Evolutionary conservation across 2,329 filamentous ascomycete species (phyloP).

Genomic region (Elsinoe necatrix): DNA sequence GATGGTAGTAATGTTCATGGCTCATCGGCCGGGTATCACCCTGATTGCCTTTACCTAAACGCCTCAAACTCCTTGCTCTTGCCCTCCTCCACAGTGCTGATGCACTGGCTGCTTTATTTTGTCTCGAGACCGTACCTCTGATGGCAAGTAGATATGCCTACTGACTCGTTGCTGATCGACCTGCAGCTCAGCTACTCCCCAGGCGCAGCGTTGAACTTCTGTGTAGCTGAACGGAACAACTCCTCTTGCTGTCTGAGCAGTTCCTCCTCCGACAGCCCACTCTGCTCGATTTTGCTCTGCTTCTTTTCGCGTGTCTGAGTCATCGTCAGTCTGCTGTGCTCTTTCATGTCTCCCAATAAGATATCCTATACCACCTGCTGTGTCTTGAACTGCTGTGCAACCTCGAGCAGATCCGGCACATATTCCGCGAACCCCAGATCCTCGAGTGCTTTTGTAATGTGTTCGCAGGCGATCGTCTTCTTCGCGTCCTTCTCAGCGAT

Average conservation of each 20-base stretch:
- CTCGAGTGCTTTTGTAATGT: slow-evolving; percentile 89
- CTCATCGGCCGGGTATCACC: slow-evolving; percentile 3
- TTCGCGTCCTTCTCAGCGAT: slow-evolving; percentile 98
- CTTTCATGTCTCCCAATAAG: slow-evolving; percentile 4
- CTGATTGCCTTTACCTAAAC: neutral
- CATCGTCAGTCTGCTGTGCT: slow-evolving; percentile 15
- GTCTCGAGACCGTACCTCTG: too few species aligned
- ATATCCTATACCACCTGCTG: slow-evolving; percentile 66
- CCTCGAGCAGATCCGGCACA: slow-evolving; percentile 75
- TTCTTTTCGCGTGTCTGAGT: slow-evolving; percentile 85
- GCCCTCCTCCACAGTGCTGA: neutral
- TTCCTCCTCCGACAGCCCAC: slow-evolving; percentile 84
- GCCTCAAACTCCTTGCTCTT: slow-evolving; percentile 2
- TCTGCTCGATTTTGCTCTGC: slow-evolving; percentile 92
- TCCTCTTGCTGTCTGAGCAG: slow-evolving; percentile 82
- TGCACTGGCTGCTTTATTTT: neutral
- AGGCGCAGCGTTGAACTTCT: slow-evolving; percentile 51
- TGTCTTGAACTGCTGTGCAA: slow-evolving; percentile 86
- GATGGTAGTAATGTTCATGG: slow-evolving; percentile 6
- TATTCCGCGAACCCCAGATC: slow-evolving; percentile 91
- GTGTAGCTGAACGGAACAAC: slow-evolving; percentile 73
- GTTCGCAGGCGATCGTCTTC: slow-evolving; percentile 97
- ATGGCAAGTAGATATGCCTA: neutral
- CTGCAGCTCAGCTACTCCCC: neutral
- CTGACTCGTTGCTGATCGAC: too few species aligned